phyloP scores from a whole-genome alignment of 441 rosid species.

The Erodium moschatum region DNA sequence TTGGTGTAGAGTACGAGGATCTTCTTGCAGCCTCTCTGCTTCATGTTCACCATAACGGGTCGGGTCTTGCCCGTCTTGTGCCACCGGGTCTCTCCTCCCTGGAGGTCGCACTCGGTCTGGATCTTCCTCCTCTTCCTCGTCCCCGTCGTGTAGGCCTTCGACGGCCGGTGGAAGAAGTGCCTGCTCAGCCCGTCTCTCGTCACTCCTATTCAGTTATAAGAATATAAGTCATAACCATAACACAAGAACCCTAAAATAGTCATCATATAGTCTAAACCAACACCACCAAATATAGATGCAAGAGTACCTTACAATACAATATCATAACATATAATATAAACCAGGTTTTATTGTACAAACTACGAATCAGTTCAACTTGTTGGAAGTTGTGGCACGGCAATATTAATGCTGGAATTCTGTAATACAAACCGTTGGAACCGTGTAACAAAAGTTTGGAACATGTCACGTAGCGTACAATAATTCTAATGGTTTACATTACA shows the following conservation, averaged over 20 bases:
- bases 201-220: constrained; percentile 51
- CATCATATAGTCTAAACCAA: not conserved
- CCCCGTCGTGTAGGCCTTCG: constrained; percentile 95
- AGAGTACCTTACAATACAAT: too few species aligned
- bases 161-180: constrained; percentile 91
- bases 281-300: too few species aligned
- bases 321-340: too few species aligned
- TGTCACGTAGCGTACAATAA: too few species aligned
- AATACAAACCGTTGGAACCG: too few species aligned
- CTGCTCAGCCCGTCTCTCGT: constrained; percentile 81
- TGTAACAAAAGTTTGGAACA: too few species aligned
- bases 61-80: constrained; percentile 97
- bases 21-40: constrained; percentile 67
- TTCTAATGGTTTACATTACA: too few species aligned
- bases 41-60: constrained; percentile 42
- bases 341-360: too few species aligned
- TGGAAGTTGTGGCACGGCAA: too few species aligned
- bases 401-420: too few species aligned
- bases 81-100: constrained; percentile 90
- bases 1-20: constrained; percentile 89
- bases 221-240: constrained; percentile 58
- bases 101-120: constrained; percentile 54
- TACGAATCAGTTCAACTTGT: too few species aligned
- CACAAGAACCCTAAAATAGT: constrained; percentile 5
- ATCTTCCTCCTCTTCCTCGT: constrained; percentile 88